Evolutionary conservation across 306 rosid genomes (phyloP).

Genomic region (Mucuna pruriens): DNA sequence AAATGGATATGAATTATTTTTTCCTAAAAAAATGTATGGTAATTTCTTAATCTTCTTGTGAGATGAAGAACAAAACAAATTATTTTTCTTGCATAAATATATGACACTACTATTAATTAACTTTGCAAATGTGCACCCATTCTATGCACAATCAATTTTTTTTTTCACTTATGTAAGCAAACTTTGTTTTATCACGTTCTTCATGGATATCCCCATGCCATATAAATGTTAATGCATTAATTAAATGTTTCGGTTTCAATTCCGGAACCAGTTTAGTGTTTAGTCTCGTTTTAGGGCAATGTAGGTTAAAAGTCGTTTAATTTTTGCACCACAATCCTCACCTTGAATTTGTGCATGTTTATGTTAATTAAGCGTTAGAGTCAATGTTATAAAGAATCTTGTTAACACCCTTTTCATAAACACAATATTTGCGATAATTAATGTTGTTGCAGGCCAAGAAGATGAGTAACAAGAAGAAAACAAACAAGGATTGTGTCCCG

Average conservation of each 20-base stretch:
- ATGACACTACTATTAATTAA: not conserved
- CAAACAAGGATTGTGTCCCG: not conserved
- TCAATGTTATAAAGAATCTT: not conserved
- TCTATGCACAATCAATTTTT: not conserved
- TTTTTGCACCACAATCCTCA: not conserved
- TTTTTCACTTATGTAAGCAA: not conserved
- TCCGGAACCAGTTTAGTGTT: not conserved
- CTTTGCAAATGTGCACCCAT: not conserved
- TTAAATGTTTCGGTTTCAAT: not conserved
- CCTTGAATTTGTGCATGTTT: not conserved
- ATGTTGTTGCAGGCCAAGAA: conserved; percentile 38
- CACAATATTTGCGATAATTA: too few species aligned
- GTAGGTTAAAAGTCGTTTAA: not conserved
- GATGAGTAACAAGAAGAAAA: conserved; percentile 26
- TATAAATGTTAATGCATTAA: not conserved
- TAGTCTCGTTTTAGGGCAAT: not conserved
- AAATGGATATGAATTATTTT: too few species aligned
- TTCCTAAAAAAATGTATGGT: too few species aligned
- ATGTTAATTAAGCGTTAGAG: not conserved
- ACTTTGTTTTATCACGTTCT: not conserved
- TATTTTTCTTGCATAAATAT: too few species aligned
- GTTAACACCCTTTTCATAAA: not conserved
- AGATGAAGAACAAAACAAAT: not conserved
- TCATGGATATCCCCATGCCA: not conserved
- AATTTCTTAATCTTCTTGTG: too few species aligned